phyloP scores from a whole-genome alignment of 768 basidiomycete species.

The Suillus decipiens region DNA sequence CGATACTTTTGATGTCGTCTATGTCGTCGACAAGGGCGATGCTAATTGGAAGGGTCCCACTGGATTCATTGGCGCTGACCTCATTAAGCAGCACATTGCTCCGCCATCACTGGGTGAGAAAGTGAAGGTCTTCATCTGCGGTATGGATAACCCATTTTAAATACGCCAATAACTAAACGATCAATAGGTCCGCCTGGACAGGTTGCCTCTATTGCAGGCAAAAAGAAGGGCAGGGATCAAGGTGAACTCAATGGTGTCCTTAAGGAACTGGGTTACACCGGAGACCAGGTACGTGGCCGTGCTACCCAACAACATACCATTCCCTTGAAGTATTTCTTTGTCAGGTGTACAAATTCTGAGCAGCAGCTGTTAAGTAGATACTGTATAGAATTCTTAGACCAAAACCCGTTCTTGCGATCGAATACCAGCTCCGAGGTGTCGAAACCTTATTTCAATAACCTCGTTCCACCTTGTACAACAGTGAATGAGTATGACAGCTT shows the following conservation, averaged over 20 bases:
- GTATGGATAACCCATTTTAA: conserved; percentile 41
- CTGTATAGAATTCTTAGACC: not conserved
- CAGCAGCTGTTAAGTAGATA: not conserved
- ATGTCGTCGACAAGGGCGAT: conserved; percentile 79
- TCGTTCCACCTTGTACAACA: not conserved
- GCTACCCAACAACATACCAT: not conserved
- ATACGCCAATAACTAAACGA: conserved; percentile 6
- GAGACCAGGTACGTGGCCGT: conserved; percentile 67
- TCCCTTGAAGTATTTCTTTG: conserved; percentile 11
- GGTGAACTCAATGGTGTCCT: conserved; percentile 82
- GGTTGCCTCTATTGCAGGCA: conserved; percentile 84
- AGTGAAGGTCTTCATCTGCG: conserved; percentile 89
- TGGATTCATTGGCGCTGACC: conserved; percentile 74
- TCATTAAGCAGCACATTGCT: conserved; percentile 74
- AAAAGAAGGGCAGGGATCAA: conserved; percentile 87
- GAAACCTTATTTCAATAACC: not conserved
- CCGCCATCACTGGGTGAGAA: conserved; percentile 68
- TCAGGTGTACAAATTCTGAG: conserved; percentile 46
- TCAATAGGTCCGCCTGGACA: conserved; percentile 75
- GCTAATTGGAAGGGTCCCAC: conserved; percentile 59
- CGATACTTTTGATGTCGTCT: conserved; percentile 76
- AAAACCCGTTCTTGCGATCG: not conserved
- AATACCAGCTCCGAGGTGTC: not conserved
- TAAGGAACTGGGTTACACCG: conserved; percentile 82
- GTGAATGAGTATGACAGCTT: not conserved